Conservation (phyloP, 2,329 filamentous ascomycete genomes). For the Paraphaeosphaeria minitans region DNA sequence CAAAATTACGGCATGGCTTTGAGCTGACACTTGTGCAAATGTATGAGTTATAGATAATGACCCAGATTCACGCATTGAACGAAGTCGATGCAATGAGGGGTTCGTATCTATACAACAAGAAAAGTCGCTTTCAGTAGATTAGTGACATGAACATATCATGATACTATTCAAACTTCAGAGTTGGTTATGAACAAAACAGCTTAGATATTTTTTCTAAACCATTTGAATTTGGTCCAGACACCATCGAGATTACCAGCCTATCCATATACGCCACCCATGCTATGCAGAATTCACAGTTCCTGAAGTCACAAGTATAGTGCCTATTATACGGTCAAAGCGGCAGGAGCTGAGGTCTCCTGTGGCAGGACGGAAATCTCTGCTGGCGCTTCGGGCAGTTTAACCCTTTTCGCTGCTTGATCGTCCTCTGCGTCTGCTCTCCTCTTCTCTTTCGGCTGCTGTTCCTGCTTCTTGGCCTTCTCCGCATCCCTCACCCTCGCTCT, state of each 20-base stretch:
- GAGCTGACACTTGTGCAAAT: too few relatives aligned
- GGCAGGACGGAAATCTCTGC: slow-evolving; percentile 11
- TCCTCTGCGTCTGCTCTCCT: slow-evolving; percentile 22
- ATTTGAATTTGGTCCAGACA: too few relatives aligned
- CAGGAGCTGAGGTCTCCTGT: slow-evolving; percentile 25
- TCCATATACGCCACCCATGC: slow-evolving; percentile 10
- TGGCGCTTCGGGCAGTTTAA: slow-evolving; percentile 31
- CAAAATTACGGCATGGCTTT: too few relatives aligned
- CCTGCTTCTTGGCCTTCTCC: slow-evolving; percentile 18
- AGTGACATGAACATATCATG: background rate
- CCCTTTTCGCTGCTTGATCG: slow-evolving; percentile 31
- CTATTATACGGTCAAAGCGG: slow-evolving; percentile 27
- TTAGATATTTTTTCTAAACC: background rate
- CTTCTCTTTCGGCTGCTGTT: slow-evolving; percentile 27
- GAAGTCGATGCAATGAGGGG: background rate
- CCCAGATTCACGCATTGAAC: too few relatives aligned
- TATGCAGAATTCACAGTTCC: slow-evolving; percentile 6
- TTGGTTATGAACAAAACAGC: background rate
- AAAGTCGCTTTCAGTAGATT: background rate
- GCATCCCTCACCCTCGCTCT: slow-evolving; percentile 48
- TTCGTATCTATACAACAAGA: background rate
- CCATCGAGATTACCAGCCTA: background rate
- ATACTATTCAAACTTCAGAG: background rate
- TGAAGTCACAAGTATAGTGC: background rate
- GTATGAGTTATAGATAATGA: too few relatives aligned